A percentile compares a stretch with the other conserved stretches of the same genome.
These are phyloP conservation scores for Rhizopus arrhizus DNA, from an alignment of 371 early-diverging fungal genomes.

Conservation along the genomic window DNA sequence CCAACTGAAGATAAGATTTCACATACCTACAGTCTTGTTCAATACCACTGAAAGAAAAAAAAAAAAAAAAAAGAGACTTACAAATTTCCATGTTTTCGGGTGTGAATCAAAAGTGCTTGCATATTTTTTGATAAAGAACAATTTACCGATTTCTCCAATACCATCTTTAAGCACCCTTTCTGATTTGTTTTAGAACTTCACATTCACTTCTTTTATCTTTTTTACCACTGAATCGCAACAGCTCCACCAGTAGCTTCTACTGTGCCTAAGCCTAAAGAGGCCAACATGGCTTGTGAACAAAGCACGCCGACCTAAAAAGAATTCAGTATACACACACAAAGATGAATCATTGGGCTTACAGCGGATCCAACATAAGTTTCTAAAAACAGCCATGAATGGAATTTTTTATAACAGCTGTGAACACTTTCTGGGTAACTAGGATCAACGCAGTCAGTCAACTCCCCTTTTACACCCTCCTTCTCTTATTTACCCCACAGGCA, in stretches of 20 bases:
- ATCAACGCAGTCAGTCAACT: neutral
- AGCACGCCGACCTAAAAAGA: slow-evolving; percentile 57
- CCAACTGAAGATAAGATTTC: slow-evolving; percentile 57
- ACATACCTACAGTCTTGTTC: slow-evolving; percentile 35
- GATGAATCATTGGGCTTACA: slow-evolving; percentile 25
- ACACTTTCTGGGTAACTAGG: slow-evolving; percentile 54
- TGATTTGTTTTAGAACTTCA: neutral
- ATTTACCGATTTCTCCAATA: slow-evolving; percentile 72
- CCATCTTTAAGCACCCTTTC: slow-evolving; percentile 70
- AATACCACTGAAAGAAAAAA: too few relatives aligned
- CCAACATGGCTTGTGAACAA: slow-evolving; percentile 74
- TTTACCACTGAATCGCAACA: slow-evolving; percentile 72
- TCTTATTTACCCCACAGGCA: slow-evolving; percentile 60
- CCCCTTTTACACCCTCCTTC: too few relatives aligned
- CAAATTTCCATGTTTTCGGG: slow-evolving; percentile 75
- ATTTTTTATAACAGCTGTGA: slow-evolving; percentile 56
- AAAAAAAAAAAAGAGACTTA: slow-evolving; percentile 29
- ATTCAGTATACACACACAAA: too few relatives aligned
- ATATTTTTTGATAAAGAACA: slow-evolving; percentile 72
- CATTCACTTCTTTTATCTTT: neutral
- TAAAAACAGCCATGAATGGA: slow-evolving; percentile 67
- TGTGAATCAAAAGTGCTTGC: slow-evolving; percentile 73
- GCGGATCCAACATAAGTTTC: slow-evolving; percentile 70
- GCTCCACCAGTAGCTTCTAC: slow-evolving; percentile 66
- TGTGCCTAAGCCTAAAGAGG: slow-evolving; percentile 60